Evolutionary conservation across 495 filamentous ascomycete species (phyloP).

Genomic region (Xylaria nigripes): DNA sequence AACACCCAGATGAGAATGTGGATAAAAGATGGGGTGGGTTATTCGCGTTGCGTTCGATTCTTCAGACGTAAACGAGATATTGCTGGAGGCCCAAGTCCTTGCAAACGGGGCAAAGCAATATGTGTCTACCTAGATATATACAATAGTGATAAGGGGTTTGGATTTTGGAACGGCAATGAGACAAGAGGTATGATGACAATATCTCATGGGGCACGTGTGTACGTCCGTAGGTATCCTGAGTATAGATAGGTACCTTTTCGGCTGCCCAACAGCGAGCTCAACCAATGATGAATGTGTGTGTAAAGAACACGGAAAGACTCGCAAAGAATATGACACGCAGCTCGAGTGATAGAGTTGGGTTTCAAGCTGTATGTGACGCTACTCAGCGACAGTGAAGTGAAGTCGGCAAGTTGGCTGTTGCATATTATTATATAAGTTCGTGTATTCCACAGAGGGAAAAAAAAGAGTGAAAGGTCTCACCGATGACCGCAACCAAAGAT

Average conservation of each 20-base stretch:
- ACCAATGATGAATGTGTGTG: neutral
- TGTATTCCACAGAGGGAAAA: no score
- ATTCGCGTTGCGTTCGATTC: neutral
- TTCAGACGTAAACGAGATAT: neutral
- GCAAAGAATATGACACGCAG: neutral
- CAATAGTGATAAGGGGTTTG: neutral
- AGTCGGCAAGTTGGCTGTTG: no score
- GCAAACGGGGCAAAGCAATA: neutral
- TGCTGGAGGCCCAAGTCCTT: neutral
- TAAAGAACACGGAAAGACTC: neutral
- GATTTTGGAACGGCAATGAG: neutral
- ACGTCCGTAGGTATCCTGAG: no score
- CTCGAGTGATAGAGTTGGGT: no score
- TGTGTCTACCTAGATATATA: neutral
- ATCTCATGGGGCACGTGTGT: neutral
- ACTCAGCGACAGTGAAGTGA: no score
- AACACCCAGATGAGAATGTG: neutral
- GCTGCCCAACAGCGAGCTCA: neutral
- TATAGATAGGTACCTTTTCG: neutral
- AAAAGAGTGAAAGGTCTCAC: no score
- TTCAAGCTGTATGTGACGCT: no score
- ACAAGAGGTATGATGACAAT: no score
- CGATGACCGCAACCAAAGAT: no score
- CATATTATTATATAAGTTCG: no score
- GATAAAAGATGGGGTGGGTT: neutral